Percentiles rank a stretch among this genome's conserved stretches.
phyloP scores from a whole-genome alignment of 768 basidiomycete genomes.

The Leccinum fibrillosum region DNA sequence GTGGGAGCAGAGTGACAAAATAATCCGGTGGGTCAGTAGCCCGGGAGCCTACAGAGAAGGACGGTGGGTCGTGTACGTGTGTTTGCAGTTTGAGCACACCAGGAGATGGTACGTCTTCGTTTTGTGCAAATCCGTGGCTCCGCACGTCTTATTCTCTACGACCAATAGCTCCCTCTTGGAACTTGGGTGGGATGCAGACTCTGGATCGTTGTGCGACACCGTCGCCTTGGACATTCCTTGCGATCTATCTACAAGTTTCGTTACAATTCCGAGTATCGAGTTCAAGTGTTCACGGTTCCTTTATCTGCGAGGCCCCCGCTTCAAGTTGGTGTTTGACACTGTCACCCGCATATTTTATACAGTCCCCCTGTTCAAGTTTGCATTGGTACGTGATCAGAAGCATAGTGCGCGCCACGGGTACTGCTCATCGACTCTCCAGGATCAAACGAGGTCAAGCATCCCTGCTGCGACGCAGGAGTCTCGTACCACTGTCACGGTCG shows the following conservation, averaged over 20 bases:
- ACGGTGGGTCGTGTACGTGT: not conserved
- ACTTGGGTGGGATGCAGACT: too few species aligned
- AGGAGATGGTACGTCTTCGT: not conserved
- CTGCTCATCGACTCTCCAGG: not conserved
- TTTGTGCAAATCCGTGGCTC: too few species aligned
- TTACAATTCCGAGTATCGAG: rapidly evolving
- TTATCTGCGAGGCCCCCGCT: not conserved
- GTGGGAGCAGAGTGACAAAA: not conserved
- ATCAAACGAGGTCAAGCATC: not conserved
- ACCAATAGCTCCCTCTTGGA: too few species aligned
- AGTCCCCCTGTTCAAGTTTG: not conserved
- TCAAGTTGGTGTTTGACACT: not conserved
- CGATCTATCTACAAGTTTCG: too few species aligned
- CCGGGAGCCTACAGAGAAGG: not conserved
- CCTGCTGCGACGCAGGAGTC: not conserved
- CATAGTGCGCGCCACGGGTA: rapidly evolving
- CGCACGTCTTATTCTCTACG: not conserved
- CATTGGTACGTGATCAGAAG: not conserved
- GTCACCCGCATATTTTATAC: not conserved
- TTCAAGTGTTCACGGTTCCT: not conserved
- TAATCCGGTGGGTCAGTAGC: not conserved
- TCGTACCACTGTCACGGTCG: too few species aligned
- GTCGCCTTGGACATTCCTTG: too few species aligned
- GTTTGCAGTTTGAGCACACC: not conserved
- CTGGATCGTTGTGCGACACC: too few species aligned